phyloP scores from a whole-genome alignment of 148 eudicot species.

The Arctostaphylos glauca region DNA sequence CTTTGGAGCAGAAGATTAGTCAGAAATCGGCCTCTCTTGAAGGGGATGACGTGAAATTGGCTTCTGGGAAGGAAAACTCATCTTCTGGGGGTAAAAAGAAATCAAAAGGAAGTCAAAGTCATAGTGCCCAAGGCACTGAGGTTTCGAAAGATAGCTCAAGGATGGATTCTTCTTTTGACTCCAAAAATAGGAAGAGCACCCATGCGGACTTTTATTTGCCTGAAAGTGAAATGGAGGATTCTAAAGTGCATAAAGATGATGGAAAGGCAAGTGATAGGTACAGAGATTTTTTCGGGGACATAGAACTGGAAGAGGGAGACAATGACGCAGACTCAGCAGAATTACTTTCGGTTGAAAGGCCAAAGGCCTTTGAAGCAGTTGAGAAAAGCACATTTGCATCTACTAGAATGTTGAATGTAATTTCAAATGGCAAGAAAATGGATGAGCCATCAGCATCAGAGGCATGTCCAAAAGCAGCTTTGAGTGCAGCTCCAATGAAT shows the following conservation, averaged over 20 bases:
- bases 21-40: slow-evolving; percentile 29
- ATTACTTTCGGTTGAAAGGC: slow-evolving; percentile 32
- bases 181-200: slow-evolving; percentile 32
- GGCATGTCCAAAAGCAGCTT: slow-evolving; percentile 32
- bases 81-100: slow-evolving; percentile 50
- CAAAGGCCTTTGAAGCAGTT: slow-evolving; percentile 33
- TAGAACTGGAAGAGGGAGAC: slow-evolving; percentile 59
- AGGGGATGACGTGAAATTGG: slow-evolving; percentile 29
- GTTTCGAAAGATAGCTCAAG: slow-evolving; percentile 28
- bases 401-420: slow-evolving; percentile 37
- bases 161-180: slow-evolving; percentile 30
- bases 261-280: slow-evolving; percentile 53
- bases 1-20: slow-evolving; percentile 28
- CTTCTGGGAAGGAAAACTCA: slow-evolving; percentile 37
- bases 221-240: slow-evolving; percentile 36
- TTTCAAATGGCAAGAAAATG: slow-evolving; percentile 30
- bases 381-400: slow-evolving; percentile 37
- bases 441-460: slow-evolving; percentile 27
- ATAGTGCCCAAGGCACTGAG: slow-evolving; percentile 26
- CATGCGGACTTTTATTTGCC: slow-evolving; percentile 18
- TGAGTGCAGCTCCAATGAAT: slow-evolving; percentile 26
- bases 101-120: slow-evolving; percentile 39
- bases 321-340: slow-evolving; percentile 55
- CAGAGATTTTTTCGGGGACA: slow-evolving; percentile 84
- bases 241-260: slow-evolving; percentile 31